Percentiles rank a stretch among this genome's conserved stretches.
These are phyloP conservation scores for Gnaphalium uliginosum DNA, from an alignment of 129 eudicot genomes.

Conservation along the genomic window DNA sequence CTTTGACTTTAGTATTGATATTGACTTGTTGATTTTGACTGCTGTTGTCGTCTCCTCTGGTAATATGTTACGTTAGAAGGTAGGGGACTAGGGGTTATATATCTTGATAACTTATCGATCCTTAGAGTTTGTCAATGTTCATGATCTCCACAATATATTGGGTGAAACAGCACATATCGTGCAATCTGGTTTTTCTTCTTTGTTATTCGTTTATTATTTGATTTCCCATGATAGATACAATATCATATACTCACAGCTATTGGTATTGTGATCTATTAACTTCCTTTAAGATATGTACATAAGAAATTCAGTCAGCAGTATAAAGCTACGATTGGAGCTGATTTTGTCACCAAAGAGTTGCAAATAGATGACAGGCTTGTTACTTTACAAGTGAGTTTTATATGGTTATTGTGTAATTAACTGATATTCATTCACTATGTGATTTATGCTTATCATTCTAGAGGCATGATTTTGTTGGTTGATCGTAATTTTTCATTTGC, in stretches of 20 bases:
- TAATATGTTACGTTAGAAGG: neutral
- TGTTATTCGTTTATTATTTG: neutral
- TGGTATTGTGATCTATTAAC: constrained; percentile 36
- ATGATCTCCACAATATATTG: neutral
- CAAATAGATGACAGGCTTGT: constrained; percentile 92
- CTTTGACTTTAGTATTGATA: neutral
- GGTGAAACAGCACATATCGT: neutral
- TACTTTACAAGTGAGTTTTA: constrained; percentile 76
- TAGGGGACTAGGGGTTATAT: neutral
- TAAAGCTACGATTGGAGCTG: constrained; percentile 98
- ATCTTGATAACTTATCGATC: neutral
- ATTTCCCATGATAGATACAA: neutral
- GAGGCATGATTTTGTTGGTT: constrained; percentile 11
- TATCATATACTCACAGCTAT: neutral
- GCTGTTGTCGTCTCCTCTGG: no score
- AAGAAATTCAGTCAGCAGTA: constrained; percentile 97
- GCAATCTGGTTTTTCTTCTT: neutral
- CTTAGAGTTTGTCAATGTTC: neutral
- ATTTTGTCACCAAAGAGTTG: constrained; percentile 93
- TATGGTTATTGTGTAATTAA: neutral
- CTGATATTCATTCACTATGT: constrained; percentile 18
- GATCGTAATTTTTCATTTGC: constrained; percentile 8
- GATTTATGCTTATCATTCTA: neutral
- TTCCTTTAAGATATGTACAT: constrained; percentile 72
- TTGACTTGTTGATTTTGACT: neutral